A percentile compares a stretch with the other conserved stretches of the same genome.
phyloP scores from a whole-genome alignment of 2,329 filamentous ascomycete genomes.

The Pseudocercospora eumusae region DNA sequence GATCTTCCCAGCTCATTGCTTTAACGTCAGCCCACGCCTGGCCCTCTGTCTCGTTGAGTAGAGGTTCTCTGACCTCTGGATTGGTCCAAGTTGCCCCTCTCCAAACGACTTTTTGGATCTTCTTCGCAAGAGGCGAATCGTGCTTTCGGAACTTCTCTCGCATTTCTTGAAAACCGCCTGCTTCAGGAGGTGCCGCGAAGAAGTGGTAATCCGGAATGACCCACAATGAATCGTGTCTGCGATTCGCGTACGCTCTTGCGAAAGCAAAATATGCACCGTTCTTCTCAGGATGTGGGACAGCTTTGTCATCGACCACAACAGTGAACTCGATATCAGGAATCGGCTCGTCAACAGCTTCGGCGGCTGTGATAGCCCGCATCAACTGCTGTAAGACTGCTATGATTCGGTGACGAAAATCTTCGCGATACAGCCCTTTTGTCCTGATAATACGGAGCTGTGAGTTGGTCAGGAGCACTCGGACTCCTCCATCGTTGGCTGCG shows the following conservation, averaged over 20 bases:
- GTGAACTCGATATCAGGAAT: constrained; percentile 29
- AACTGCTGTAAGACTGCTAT: constrained; percentile 38
- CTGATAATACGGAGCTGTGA: constrained; percentile 28
- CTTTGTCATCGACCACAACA: constrained; percentile 27
- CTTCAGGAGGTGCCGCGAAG: constrained; percentile 24
- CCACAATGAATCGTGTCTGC: constrained; percentile 29
- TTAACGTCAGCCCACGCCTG: constrained; percentile 43
- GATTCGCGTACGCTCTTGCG: constrained; percentile 21
- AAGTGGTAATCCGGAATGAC: constrained; percentile 30
- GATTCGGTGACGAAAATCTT: constrained; percentile 31
- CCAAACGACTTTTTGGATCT: constrained; percentile 38
- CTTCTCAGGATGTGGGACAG: constrained; percentile 17
- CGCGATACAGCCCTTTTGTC: constrained; percentile 29
- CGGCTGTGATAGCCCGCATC: constrained; percentile 24
- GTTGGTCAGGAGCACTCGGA: constrained; percentile 25
- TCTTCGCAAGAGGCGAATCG: constrained; percentile 29
- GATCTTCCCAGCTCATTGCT: constrained; percentile 33
- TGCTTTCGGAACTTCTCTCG: constrained; percentile 27
- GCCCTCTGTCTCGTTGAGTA: constrained; percentile 36
- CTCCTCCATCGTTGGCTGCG: constrained; percentile 45
- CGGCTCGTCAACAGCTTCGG: constrained; percentile 23
- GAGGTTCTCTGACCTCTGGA: constrained; percentile 32
- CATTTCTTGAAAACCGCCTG: constrained; percentile 27
- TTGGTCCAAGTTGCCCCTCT: constrained; percentile 35
- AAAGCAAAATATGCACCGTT: constrained; percentile 22